phyloP scores from a whole-genome alignment of 1,139 yeast species.

The Nematodospora anomalae region DNA sequence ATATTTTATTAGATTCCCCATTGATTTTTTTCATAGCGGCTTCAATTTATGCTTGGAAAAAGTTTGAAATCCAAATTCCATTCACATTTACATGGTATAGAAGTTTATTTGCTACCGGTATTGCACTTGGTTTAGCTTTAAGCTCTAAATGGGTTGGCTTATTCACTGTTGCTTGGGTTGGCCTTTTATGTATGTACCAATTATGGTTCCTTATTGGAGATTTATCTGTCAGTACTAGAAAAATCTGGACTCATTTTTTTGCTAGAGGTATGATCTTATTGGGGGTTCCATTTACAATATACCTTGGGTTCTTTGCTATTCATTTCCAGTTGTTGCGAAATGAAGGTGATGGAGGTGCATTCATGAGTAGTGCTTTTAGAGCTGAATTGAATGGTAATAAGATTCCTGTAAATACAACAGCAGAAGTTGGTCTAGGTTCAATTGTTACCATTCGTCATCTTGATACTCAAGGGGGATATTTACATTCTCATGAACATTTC shows the following conservation, averaged over 20 bases:
- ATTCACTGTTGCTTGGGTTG: conserved; percentile 93
- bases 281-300: conserved; percentile 68
- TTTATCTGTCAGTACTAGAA: conserved; percentile 55
- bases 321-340: conserved; percentile 71
- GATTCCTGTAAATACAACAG: conserved; percentile 66
- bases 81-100: conserved; percentile 69
- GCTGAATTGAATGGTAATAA: conserved; percentile 68
- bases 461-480: conserved; percentile 89
- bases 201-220: conserved; percentile 92
- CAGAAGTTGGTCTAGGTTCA: conserved; percentile 92
- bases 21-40: conserved; percentile 88
- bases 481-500: conserved; percentile 85
- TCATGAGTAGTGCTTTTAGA: conserved; percentile 89
- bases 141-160: conserved; percentile 97
- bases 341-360: conserved; percentile 87
- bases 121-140: conserved; percentile 83
- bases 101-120: conserved; percentile 69
- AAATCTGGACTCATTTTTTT: conserved; percentile 52
- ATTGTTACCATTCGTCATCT: conserved; percentile 74
- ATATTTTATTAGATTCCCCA: conserved; percentile 88
- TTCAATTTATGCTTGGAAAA: conserved; percentile 75
- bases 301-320: conserved; percentile 70
- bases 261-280: conserved; percentile 61
- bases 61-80: conserved; percentile 78
- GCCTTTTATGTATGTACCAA: conserved; percentile 69